phyloP scores from a whole-genome alignment of 495 filamentous ascomycete genomes.

The Aspergillus ostianus region DNA sequence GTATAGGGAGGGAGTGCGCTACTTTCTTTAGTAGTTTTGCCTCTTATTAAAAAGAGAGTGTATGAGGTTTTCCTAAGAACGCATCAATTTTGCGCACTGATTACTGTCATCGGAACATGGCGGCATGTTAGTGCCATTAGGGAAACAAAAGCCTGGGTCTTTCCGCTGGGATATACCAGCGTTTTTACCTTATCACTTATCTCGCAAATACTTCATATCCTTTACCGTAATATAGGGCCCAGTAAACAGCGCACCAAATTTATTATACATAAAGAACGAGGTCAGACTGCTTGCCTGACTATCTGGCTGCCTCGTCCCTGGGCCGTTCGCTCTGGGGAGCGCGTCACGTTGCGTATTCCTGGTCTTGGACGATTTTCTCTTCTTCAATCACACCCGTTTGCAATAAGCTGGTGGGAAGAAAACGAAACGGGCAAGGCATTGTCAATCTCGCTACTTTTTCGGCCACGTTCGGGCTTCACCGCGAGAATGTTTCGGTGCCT shows the following conservation, averaged over 20 bases:
- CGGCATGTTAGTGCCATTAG: slow-evolving; percentile 6
- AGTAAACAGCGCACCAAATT: slow-evolving; percentile 10
- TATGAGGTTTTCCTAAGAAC: slow-evolving; percentile 23
- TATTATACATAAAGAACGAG: slow-evolving; percentile 2
- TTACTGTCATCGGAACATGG: slow-evolving; percentile 11
- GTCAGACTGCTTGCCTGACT: slow-evolving; percentile 11
- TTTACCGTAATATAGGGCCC: slow-evolving; percentile 16
- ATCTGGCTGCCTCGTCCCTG: slow-evolving; percentile 27
- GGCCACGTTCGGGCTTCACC: slow-evolving; percentile 29
- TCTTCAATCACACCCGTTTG: slow-evolving; percentile 31
- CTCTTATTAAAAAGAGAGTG: slow-evolving; percentile 18
- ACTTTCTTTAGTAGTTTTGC: slow-evolving; percentile 14
- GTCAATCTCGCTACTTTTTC: slow-evolving; percentile 28
- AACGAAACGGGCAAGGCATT: slow-evolving; percentile 16
- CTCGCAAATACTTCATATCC: slow-evolving; percentile 8
- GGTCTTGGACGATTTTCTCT: slow-evolving; percentile 23
- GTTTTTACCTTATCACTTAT: slow-evolving; percentile 2
- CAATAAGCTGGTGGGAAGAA: slow-evolving; percentile 33
- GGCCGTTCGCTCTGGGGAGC: slow-evolving; percentile 26
- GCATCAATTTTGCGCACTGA: slow-evolving; percentile 18
- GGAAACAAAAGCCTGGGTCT: slow-evolving; percentile 5
- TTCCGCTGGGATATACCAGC: slow-evolving; percentile 5
- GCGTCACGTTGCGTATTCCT: slow-evolving; percentile 26
- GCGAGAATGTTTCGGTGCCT: slow-evolving; percentile 15
- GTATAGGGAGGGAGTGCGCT: slow-evolving; percentile 13